Percentiles rank a stretch among this genome's conserved stretches.
phyloP scores from a whole-genome alignment of 345 rosid genomes.

The Balakata baccata region DNA sequence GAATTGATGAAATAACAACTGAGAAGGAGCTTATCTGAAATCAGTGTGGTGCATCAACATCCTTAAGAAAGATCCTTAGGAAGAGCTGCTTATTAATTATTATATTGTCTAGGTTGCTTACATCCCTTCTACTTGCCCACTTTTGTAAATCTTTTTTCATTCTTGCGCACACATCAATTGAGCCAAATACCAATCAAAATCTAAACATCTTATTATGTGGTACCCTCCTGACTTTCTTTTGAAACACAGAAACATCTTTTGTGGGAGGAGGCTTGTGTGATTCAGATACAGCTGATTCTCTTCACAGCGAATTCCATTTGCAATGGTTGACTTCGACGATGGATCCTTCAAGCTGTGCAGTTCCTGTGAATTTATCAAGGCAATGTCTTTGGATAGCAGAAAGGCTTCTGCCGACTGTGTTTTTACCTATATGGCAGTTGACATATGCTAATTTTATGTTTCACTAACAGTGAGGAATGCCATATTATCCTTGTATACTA shows the following conservation, averaged over 20 bases:
- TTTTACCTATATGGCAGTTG: background rate
- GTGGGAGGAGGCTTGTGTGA: slow-evolving; percentile 33
- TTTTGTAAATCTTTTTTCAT: too few species aligned
- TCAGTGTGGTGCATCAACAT: too few species aligned
- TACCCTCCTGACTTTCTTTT: background rate
- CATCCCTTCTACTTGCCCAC: too few species aligned
- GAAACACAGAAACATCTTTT: slow-evolving; percentile 25
- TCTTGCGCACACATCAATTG: too few species aligned
- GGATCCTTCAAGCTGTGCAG: too few species aligned
- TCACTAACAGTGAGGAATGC: background rate
- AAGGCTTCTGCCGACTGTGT: background rate
- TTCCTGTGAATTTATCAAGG: slow-evolving; percentile 4
- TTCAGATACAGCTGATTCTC: slow-evolving; percentile 15
- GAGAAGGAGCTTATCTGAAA: too few species aligned
- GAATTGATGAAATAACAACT: too few species aligned
- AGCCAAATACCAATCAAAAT: background rate
- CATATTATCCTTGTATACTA: background rate
- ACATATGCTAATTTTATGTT: background rate
- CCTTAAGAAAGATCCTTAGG: too few species aligned
- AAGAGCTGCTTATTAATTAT: too few species aligned
- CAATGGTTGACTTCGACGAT: background rate
- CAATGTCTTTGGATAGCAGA: background rate
- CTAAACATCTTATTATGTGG: too few species aligned
- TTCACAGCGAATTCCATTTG: background rate
- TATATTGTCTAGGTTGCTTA: too few species aligned